Evolutionary conservation across 306 rosid species (phyloP), one percentile per base, ranked within the genome.

Genomic region (Quercus gilva): DNA sequence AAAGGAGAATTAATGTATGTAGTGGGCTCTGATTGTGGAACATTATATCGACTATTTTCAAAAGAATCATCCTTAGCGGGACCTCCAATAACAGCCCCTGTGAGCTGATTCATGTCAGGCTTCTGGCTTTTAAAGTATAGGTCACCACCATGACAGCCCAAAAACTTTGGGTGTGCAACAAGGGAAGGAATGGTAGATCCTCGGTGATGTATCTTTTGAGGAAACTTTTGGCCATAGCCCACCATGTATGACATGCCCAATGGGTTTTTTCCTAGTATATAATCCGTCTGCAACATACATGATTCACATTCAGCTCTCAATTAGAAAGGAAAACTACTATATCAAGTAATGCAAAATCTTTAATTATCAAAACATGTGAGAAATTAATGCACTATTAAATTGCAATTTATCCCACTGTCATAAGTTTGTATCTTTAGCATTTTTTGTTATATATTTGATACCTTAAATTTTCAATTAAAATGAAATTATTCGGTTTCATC

Each of bases 1-100:
- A 87, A 76, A 56, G 93, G 91, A 21, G 96, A 91, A 84, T 91
- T 91, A 45, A 91, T 83, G 73, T 89, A 91, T 0, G 96, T 87
- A 9, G 91, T 77, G 2, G 93, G 96, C 81, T 91, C 89, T 0
- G 96, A 84, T 1, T 86, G 89, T 14, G 18, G 77, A 83, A 86
- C 83, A 79, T 91, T 82, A 13, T n/a, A 4, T 55, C 96, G 82
- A 69, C 89, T 87, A 83, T 91, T 90, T 29, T 20, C 6, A n/a
- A 82, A 91, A 0, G 74, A 82, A 71, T 91, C 96, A 0, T 67
- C 71, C n/a, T 61, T 14, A 81, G 79, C 83, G 23, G 93, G 96
- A 4, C 93, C 96, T 11, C 91, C 90, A 0, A 89, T 89, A 9
- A 89, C 59, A 31, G 96, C 93, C 53, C 93, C 96, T 2, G 49